Conservation (phyloP, 208 protist species). For the Sergeia podlipaevii region DNA sequence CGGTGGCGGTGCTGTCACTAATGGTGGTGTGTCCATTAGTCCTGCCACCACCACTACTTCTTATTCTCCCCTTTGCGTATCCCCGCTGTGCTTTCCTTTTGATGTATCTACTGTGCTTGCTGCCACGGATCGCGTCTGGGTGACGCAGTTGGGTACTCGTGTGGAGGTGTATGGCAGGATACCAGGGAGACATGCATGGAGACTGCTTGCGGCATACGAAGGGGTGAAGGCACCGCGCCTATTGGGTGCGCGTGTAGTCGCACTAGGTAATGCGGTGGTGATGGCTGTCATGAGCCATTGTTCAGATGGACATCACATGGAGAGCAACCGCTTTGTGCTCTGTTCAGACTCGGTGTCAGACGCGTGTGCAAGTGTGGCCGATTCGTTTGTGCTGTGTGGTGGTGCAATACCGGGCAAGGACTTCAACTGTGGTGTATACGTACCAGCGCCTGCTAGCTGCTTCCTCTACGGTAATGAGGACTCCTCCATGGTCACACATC, state of each 20-base stretch:
- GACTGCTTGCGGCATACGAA: slow-evolving; percentile 28
- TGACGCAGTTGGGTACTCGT: slow-evolving; percentile 46
- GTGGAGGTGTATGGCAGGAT: slow-evolving; percentile 34
- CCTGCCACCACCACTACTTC: too few relatives aligned
- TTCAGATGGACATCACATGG: slow-evolving; percentile 34
- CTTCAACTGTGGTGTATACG: slow-evolving; percentile 49
- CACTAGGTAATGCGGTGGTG: not conserved
- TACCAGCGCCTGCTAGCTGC: slow-evolving; percentile 16
- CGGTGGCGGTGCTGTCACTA: too few relatives aligned
- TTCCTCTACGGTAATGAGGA: slow-evolving; percentile 70
- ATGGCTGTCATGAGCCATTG: slow-evolving; percentile 42
- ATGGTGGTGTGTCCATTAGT: too few relatives aligned
- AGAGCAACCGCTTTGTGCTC: not conserved
- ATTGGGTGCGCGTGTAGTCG: slow-evolving; percentile 24
- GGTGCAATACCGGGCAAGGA: slow-evolving; percentile 51
- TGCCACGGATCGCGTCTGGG: slow-evolving; percentile 15
- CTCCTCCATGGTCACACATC: slow-evolving; percentile 33
- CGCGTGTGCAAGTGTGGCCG: not conserved
- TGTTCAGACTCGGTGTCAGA: not conserved
- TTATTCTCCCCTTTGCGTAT: too few relatives aligned
- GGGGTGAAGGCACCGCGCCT: slow-evolving; percentile 54
- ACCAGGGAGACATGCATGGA: slow-evolving; percentile 21
- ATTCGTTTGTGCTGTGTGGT: slow-evolving; percentile 26
- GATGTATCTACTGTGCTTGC: slow-evolving; percentile 40
- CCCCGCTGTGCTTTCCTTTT: slow-evolving; percentile 43